Evolutionary conservation across 805 yeast species (phyloP).

Genomic region (Candida oleophila): DNA sequence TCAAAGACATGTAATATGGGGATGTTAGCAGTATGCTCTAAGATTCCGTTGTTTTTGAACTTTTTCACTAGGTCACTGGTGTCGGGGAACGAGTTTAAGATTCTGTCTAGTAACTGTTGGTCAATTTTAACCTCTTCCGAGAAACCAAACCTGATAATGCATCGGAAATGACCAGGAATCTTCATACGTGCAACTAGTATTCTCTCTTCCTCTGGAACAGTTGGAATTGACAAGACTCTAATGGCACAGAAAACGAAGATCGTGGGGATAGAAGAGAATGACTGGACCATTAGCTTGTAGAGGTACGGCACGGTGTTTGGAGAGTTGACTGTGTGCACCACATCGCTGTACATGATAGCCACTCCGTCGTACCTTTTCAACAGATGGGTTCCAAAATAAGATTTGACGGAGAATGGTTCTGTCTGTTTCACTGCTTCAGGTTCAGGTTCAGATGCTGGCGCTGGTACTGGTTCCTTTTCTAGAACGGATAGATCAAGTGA

Average conservation of each 20-base stretch:
- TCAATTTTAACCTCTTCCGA: constrained; percentile 37
- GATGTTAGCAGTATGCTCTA: constrained; percentile 5
- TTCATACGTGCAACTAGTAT: constrained; percentile 39
- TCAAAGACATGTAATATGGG: constrained; percentile 31
- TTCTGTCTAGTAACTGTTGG: constrained; percentile 16
- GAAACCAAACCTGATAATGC: constrained; percentile 50
- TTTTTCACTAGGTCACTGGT: constrained; percentile 11
- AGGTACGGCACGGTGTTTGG: constrained; percentile 48
- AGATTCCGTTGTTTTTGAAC: background rate
- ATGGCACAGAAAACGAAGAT: constrained; percentile 44
- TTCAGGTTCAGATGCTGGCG: too few relatives aligned
- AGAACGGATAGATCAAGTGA: background rate
- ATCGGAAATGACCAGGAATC: constrained; percentile 47
- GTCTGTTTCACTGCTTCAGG: background rate
- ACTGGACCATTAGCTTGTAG: constrained; percentile 33
- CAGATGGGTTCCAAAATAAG: constrained; percentile 18
- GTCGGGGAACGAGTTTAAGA: constrained; percentile 20
- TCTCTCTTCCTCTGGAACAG: constrained; percentile 37
- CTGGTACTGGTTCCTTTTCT: too few relatives aligned
- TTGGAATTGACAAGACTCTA: constrained; percentile 43
- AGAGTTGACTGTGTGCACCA: constrained; percentile 34
- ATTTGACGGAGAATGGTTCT: constrained; percentile 8
- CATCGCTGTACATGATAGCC: constrained; percentile 42
- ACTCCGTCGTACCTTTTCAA: constrained; percentile 32
- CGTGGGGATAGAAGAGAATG: constrained; percentile 45